Conservation (phyloP, 164 flowering plant genomes). For the Stephania cephalantha region DNA sequence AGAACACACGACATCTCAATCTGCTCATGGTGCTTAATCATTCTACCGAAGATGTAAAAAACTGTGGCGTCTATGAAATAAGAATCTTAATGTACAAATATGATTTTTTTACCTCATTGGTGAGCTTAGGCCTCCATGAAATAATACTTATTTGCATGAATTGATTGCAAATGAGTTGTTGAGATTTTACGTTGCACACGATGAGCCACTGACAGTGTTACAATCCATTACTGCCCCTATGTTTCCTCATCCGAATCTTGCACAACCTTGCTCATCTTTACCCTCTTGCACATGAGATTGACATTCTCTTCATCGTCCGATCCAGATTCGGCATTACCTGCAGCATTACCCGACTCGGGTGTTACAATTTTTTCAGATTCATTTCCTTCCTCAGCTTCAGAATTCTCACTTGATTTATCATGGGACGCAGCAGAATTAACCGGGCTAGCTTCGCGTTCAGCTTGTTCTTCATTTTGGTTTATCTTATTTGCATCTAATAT, state of each 20-base stretch:
- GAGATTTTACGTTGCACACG: background rate
- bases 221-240: background rate
- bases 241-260: constrained; percentile 64
- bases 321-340: constrained; percentile 38
- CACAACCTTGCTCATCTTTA: constrained; percentile 40
- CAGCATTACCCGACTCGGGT: constrained; percentile 25
- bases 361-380: constrained; percentile 29
- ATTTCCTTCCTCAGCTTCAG: constrained; percentile 35
- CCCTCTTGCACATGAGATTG: constrained; percentile 35
- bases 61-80: background rate
- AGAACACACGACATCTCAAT: background rate
- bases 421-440: constrained; percentile 20
- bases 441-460: constrained; percentile 19
- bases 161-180: background rate
- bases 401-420: constrained; percentile 30
- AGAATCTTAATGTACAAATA: background rate
- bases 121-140: background rate
- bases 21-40: background rate
- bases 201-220: too few species aligned
- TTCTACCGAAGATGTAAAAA: background rate
- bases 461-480: constrained; percentile 9
- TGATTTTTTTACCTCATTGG: background rate
- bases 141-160: background rate
- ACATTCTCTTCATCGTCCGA: constrained; percentile 36
- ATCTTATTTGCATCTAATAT: constrained; percentile 33